Conservation (phyloP, 2,329 filamentous ascomycete species). For the Periglandula ipomoeae region DNA sequence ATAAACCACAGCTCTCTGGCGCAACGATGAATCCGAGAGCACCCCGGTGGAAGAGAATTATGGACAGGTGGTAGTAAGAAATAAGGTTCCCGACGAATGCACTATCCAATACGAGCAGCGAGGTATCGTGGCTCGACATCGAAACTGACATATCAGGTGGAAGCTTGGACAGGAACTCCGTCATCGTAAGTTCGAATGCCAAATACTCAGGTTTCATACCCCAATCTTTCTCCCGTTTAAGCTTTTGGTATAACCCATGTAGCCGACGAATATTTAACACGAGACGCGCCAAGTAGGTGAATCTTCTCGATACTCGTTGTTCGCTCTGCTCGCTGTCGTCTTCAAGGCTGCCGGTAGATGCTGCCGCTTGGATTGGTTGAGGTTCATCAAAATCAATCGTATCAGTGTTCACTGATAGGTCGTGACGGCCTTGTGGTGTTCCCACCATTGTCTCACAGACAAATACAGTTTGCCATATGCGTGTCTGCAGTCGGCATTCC, state of each 20-base stretch:
- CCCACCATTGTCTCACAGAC: conserved; percentile 88
- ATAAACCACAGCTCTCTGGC: conserved; percentile 58
- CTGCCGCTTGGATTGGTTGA: conserved; percentile 37
- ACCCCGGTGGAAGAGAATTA: conserved; percentile 81
- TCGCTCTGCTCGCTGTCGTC: conserved; percentile 63
- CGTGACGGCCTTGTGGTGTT: conserved; percentile 78
- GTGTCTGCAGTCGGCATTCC: conserved; percentile 79
- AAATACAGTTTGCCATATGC: conserved; percentile 85
- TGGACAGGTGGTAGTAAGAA: conserved; percentile 75
- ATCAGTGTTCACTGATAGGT: conserved; percentile 68
- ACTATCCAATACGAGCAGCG: conserved; percentile 73
- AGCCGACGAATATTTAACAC: conserved; percentile 71
- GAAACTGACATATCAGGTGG: conserved; percentile 69
- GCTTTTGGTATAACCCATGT: conserved; percentile 62
- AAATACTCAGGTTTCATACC: conserved; percentile 76
- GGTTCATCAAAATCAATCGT: conserved; percentile 67
- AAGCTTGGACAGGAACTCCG: conserved; percentile 65
- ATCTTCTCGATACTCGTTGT: conserved; percentile 69
- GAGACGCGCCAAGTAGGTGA: conserved; percentile 68
- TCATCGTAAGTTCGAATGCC: conserved; percentile 65
- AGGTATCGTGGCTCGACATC: conserved; percentile 63
- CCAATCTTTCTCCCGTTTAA: conserved; percentile 77
- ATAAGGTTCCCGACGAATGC: conserved; percentile 87
- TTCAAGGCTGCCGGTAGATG: background rate
- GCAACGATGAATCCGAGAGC: conserved; percentile 74